phyloP scores from a whole-genome alignment of 768 basidiomycete genomes.

The Psilocybe cubensis region DNA sequence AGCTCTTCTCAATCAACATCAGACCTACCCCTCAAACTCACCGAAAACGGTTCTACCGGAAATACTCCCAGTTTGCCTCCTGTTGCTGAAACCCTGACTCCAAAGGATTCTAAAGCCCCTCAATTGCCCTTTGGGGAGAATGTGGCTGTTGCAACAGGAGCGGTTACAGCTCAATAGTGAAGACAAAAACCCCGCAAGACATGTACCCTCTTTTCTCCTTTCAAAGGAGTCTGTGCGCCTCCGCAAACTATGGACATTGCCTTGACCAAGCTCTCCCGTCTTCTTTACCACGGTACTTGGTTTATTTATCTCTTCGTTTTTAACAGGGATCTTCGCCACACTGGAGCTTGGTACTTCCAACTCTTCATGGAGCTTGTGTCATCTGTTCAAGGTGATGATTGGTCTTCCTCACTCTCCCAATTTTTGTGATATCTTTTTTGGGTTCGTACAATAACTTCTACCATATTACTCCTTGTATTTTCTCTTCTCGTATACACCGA shows the following conservation, averaged over 20 bases:
- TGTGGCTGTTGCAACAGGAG: conserved; percentile 52
- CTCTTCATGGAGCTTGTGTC: conserved; percentile 4
- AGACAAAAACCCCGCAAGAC: conserved; percentile 5
- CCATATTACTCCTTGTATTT: conserved; percentile 34
- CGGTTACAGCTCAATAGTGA: conserved; percentile 43
- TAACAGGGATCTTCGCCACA: conserved; percentile 32
- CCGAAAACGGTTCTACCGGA: conserved; percentile 42
- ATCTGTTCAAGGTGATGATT: conserved; percentile 2
- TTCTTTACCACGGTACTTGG: conserved; percentile 37
- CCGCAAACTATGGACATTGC: background rate
- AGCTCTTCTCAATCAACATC: conserved; percentile 51
- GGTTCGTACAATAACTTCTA: conserved; percentile 15
- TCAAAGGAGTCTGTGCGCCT: background rate
- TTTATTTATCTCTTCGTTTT: conserved; percentile 49
- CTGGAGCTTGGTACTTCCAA: conserved; percentile 10
- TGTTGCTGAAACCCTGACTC: conserved; percentile 36
- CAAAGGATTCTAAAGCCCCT: conserved; percentile 60
- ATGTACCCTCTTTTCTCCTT: conserved; percentile 1
- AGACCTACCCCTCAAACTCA: conserved; percentile 40
- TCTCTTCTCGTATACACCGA: conserved; percentile 37
- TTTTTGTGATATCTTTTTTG: conserved; percentile 9
- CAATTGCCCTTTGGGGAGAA: conserved; percentile 67
- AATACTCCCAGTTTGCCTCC: conserved; percentile 30
- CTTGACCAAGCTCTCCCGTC: conserved; percentile 14
- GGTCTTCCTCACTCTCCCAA: conserved; percentile 2